phyloP scores from a whole-genome alignment of 768 basidiomycete genomes.

The Stropharia rugosoannulata region DNA sequence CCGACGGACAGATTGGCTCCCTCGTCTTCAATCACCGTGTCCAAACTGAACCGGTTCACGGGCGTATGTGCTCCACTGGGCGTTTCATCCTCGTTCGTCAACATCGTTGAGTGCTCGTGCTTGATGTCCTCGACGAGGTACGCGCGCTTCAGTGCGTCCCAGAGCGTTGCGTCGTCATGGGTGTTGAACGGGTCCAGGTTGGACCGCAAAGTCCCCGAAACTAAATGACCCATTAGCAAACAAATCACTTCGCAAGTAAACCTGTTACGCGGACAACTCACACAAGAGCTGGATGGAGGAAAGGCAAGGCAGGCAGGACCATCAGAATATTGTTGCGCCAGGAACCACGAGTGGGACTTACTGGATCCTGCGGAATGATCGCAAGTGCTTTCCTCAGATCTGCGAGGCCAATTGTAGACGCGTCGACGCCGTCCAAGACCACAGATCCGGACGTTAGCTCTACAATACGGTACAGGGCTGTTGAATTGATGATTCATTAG shows the following conservation, averaged over 20 bases:
- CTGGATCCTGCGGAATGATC: constrained; percentile 85
- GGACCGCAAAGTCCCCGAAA: constrained; percentile 78
- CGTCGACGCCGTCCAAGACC: constrained; percentile 79
- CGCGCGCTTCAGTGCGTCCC: constrained; percentile 86
- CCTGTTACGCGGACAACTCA: constrained; percentile 21
- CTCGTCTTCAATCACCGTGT: constrained; percentile 83
- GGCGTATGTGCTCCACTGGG: constrained; percentile 42
- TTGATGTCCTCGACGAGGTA: constrained; percentile 68
- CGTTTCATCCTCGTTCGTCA: constrained; percentile 24
- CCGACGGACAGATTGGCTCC: constrained; percentile 83
- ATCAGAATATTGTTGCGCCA: not conserved
- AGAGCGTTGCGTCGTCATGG: constrained; percentile 77
- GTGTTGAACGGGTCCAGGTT: constrained; percentile 90
- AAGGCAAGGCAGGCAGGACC: not conserved
- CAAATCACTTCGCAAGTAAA: not conserved
- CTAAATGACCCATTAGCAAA: constrained; percentile 26
- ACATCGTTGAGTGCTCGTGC: constrained; percentile 20
- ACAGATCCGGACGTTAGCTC: constrained; percentile 79
- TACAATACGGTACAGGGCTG: constrained; percentile 80
- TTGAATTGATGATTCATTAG: constrained; percentile 9
- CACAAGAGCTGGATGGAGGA: constrained; percentile 41
- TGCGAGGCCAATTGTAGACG: constrained; percentile 74
- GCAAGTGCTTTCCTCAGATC: constrained; percentile 68
- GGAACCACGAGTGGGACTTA: constrained; percentile 31
- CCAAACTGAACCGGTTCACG: constrained; percentile 74